Evolutionary conservation across 305 asterid genomes (phyloP).

Genomic region (Galium porrigens): DNA sequence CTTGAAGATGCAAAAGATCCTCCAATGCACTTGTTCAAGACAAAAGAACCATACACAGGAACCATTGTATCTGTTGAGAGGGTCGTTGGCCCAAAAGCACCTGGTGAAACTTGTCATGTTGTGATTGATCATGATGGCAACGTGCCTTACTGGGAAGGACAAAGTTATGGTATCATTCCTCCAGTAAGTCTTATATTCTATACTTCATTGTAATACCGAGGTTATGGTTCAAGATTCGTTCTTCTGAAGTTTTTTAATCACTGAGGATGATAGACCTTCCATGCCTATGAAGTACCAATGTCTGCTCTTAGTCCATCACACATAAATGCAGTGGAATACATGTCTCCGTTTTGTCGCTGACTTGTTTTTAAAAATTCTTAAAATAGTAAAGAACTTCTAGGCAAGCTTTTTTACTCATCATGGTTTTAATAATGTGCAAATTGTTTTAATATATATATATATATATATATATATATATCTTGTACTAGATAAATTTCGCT

Average conservation of each 20-base stretch:
- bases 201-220: background rate
- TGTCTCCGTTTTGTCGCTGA: background rate
- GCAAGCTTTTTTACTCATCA: no score
- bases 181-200: constrained; percentile 37
- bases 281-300: background rate
- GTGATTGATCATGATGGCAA: constrained; percentile 86
- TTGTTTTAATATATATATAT: no score
- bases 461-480: no score
- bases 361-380: background rate
- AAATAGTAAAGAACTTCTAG: no score
- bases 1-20: constrained; percentile 83
- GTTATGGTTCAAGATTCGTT: background rate
- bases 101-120: constrained; percentile 90
- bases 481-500: background rate
- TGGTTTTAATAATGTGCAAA: background rate
- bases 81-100: constrained; percentile 80
- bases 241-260: background rate
- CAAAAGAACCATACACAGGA: constrained; percentile 71
- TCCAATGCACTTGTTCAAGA: constrained; percentile 75
- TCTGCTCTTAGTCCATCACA: background rate
- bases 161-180: constrained; percentile 82
- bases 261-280: background rate
- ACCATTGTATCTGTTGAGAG: constrained; percentile 78
- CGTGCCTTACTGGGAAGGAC: constrained; percentile 96
- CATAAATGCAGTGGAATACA: background rate